Evolutionary conservation across 73 alveolate species (phyloP).

Genomic region (Paramecium pentaurelia): DNA sequence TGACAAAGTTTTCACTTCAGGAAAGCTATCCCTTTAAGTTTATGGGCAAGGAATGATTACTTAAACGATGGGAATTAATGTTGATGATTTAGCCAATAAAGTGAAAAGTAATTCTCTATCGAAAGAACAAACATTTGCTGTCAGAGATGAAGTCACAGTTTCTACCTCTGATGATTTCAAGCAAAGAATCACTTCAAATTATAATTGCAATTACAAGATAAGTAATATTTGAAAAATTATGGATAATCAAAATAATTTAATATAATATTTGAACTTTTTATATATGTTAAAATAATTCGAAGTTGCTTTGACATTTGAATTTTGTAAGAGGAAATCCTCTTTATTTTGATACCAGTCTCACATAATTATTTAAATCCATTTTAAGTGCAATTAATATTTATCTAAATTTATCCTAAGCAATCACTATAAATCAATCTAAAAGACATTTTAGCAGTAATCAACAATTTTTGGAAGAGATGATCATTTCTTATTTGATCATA

Average conservation of each 20-base stretch:
- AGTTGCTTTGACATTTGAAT: not conserved
- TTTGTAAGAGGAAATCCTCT: not conserved
- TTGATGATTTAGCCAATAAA: not conserved
- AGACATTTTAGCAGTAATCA: not conserved
- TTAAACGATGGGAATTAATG: not conserved
- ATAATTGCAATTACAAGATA: not conserved
- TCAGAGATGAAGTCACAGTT: not conserved
- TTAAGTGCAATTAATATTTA: not conserved
- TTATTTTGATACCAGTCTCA: not conserved
- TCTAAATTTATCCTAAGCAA: not conserved
- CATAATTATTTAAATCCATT: not conserved
- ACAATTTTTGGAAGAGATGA: not conserved
- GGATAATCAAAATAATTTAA: not conserved
- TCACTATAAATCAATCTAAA: not conserved
- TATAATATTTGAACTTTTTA: not conserved
- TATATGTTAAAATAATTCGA: not conserved
- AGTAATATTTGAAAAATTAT: not conserved
- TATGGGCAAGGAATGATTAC: conserved; percentile 29
- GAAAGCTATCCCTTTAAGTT: not conserved
- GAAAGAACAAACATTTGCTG: not conserved
- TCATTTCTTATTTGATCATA: not conserved
- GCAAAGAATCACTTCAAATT: not conserved
- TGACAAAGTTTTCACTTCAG: not conserved
- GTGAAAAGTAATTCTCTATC: not conserved
- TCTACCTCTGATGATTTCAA: not conserved